Conservation (phyloP, 148 eudicot species). For the Nepenthes mirabilis region DNA sequence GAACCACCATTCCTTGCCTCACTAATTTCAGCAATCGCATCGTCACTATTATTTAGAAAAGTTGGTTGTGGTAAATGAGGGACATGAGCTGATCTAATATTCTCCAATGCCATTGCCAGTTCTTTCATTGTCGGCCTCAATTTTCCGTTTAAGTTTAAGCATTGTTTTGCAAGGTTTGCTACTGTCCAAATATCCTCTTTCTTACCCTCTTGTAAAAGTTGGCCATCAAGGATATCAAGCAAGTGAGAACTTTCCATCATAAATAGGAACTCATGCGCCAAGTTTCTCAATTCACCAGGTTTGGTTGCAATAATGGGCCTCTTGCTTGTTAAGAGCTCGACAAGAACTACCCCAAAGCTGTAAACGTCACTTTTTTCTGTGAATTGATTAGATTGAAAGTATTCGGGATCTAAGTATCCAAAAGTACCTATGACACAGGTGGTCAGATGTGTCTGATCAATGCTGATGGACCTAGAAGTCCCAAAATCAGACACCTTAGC, state of each 20-base stretch:
- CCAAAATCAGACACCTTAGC: slow-evolving; percentile 5
- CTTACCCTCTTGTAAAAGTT: slow-evolving; percentile 7
- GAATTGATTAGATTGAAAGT: slow-evolving; percentile 3
- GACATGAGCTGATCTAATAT: too few relatives aligned
- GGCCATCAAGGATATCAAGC: slow-evolving; percentile 12
- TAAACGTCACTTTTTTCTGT: slow-evolving; percentile 7
- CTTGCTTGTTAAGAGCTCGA: slow-evolving; percentile 4
- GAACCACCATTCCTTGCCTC: too few relatives aligned
- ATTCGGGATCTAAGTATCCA: slow-evolving; percentile 6
- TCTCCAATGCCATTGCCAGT: too few relatives aligned
- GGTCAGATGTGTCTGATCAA: slow-evolving; percentile 4
- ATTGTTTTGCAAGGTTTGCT: slow-evolving; percentile 8
- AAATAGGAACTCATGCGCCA: not conserved
- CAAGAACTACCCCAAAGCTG: slow-evolving; percentile 5
- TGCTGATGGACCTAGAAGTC: slow-evolving; percentile 1
- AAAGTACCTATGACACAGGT: slow-evolving; percentile 3
- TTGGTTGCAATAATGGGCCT: not conserved
- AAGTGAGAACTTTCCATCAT: slow-evolving; percentile 4
- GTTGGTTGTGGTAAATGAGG: too few relatives aligned
- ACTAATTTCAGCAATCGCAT: too few relatives aligned
- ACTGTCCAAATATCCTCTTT: slow-evolving; percentile 8
- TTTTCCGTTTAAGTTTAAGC: not conserved
- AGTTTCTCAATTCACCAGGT: not conserved
- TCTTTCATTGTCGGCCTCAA: too few relatives aligned
- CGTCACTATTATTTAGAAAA: too few relatives aligned